Evolutionary conservation across 1,284 basidiomycete species (phyloP), one percentile per base, ranked within the genome.

Genomic region (Schizophyllum commune): DNA sequence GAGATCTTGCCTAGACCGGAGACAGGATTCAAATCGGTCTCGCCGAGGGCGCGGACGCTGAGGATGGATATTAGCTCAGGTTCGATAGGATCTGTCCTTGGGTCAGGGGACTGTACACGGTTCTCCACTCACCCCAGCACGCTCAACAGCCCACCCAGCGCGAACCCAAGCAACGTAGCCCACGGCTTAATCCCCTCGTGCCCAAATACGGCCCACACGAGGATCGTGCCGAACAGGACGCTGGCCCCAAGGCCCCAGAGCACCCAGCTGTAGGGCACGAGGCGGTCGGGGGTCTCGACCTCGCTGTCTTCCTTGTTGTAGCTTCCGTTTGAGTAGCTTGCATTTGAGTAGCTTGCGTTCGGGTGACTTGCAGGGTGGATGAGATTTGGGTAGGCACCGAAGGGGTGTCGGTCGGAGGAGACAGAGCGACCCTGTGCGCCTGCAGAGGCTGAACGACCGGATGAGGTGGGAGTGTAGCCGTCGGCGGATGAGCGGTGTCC

Each of bases 1-100:
- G 91, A 94, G 65, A 98, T 90, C 75, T 98, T 98, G 8, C 96
- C 96, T 34, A 98, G 81, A 0, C 94, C 96, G 51, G 92, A 95
- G 34, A 98, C 93, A 0, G 94, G 94, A 70, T 96, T 96, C 57
- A 97, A 76, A 71, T 97, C 94, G 5, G 94, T 97, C 75, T 96
- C 94, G 57, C 94, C 94, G 22, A 97, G 75, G 1, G 94, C 94
- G 57, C 94, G 86, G 22, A 96, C 94, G 17, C 91, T 92, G 65
- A 20, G 27, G 58, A 57, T 32, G 57, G 58, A 8, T 5, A 32
- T 19, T 54, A 60, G 64, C 63, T 58, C n/a, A 61, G 4, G 59
- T 58, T 32, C 56, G 52, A 54, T 5, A n/a, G n/a, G n/a, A 27
- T 27, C 5, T 2, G 5, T 3, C 27, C 5, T 52, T 59, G 20